phyloP scores from a whole-genome alignment of 192 early-diverging fungal genomes.

The Neocallimastix lanati region DNA sequence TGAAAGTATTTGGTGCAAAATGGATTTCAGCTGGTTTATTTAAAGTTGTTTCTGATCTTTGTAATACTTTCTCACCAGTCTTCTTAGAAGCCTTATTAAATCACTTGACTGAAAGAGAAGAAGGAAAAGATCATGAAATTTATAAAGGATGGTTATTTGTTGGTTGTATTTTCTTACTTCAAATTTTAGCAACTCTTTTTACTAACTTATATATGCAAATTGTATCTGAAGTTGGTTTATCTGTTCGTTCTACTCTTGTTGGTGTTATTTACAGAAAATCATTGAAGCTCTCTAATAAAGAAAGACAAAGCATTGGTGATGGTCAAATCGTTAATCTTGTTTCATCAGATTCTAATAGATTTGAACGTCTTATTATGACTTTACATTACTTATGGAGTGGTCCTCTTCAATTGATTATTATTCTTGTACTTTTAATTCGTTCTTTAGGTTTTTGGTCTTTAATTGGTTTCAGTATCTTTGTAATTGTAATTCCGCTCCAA shows the following conservation, averaged over 20 bases:
- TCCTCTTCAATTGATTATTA: conserved; percentile 12
- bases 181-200: conserved; percentile 13
- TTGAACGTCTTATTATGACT: conserved; percentile 4
- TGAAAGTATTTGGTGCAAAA: too few species aligned
- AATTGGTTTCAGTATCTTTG: conserved; percentile 8
- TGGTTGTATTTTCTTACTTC: neutral
- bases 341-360: conserved; percentile 7
- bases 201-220: conserved; percentile 21
- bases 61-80: too few species aligned
- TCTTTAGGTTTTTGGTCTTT: conserved; percentile 6
- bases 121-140: neutral
- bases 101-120: neutral
- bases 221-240: conserved; percentile 16
- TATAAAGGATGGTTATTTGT: neutral
- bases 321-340: conserved; percentile 22
- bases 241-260: conserved; percentile 20
- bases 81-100: neutral
- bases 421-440: conserved; percentile 16
- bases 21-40: too few species aligned
- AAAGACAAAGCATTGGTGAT: conserved; percentile 17
- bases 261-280: conserved; percentile 39
- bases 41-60: too few species aligned
- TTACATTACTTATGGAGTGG: conserved; percentile 26
- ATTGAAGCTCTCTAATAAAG: conserved; percentile 27
- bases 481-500: conserved; percentile 6